A percentile compares a stretch with the other conserved stretches of the same genome.
These are phyloP conservation scores for Rhodosporidiobolus odoratus DNA, from an alignment of 768 basidiomycete species.

Conservation along the genomic window DNA sequence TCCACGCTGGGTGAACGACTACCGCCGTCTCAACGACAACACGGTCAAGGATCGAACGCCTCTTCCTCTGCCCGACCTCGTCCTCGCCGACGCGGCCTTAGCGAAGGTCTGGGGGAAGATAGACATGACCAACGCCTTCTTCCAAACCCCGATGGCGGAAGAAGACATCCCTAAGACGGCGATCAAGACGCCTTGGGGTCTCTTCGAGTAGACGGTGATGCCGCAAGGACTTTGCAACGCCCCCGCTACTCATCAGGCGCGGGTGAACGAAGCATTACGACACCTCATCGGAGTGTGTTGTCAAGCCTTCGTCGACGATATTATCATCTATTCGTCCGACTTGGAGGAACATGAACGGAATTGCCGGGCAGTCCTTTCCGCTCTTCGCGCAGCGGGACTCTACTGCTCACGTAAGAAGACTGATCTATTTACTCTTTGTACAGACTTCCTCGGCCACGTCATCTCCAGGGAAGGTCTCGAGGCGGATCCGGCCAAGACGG, in stretches of 20 bases:
- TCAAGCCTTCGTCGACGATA: constrained; percentile 46
- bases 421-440: background rate
- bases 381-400: constrained; percentile 45
- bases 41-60: constrained; percentile 22
- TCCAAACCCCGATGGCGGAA: constrained; percentile 20
- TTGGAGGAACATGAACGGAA: constrained; percentile 47
- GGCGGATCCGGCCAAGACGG: constrained; percentile 3
- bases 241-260: constrained; percentile 33
- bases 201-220: constrained; percentile 31
- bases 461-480: constrained; percentile 6
- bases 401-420: constrained; percentile 32
- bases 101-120: constrained; percentile 24
- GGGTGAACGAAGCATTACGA: constrained; percentile 31
- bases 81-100: constrained; percentile 1
- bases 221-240: constrained; percentile 34
- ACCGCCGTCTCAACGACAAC: constrained; percentile 9
- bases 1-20: constrained; percentile 21
- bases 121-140: constrained; percentile 33
- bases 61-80: constrained; percentile 18
- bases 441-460: constrained; percentile 20
- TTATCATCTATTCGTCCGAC: constrained; percentile 50
- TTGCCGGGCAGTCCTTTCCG: constrained; percentile 46
- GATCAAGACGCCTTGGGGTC: constrained; percentile 30
- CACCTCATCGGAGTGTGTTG: constrained; percentile 1
- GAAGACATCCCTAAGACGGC: constrained; percentile 36